A percentile compares a stretch with the other conserved stretches of the same genome.
These are phyloP conservation scores for Nicotiana rustica DNA, from an alignment of 305 asterid genomes.

Conservation along the genomic window DNA sequence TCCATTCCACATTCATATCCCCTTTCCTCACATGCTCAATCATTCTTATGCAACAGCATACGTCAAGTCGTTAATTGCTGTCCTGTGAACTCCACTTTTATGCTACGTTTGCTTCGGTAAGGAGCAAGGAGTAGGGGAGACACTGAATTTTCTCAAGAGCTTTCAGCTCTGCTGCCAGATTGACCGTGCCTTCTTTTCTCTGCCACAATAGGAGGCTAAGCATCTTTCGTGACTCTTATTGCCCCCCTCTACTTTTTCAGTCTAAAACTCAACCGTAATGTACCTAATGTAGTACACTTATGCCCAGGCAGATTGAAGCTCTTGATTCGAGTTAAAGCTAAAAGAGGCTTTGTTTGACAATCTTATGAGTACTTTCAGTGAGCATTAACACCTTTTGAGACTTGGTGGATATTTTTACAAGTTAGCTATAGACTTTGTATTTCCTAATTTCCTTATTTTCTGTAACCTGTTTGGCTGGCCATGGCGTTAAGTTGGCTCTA, in stretches of 20 bases:
- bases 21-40: neutral
- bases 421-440: neutral
- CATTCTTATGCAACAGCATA: neutral
- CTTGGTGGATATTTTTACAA: slow-evolving; percentile 21
- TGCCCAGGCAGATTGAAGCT: neutral
- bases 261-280: neutral
- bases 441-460: neutral
- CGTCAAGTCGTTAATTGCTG: neutral
- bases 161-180: slow-evolving; percentile 28
- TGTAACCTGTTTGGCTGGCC: slow-evolving; percentile 17
- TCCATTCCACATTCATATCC: neutral
- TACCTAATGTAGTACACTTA: slow-evolving; percentile 13
- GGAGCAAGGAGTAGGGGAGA: slow-evolving; percentile 15
- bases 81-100: slow-evolving; percentile 4
- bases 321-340: neutral
- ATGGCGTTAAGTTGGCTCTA: neutral
- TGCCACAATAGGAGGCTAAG: slow-evolving; percentile 11
- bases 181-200: slow-evolving; percentile 11
- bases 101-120: neutral
- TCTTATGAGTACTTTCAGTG: neutral
- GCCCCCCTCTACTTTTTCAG: neutral
- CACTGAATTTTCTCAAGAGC: neutral
- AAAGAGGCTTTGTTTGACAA: too few relatives aligned
- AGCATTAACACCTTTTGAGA: neutral
- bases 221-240: neutral